Evolutionary conservation across 768 basidiomycete species (phyloP).

Genomic region (Tylopilus vinaceipallidus): DNA sequence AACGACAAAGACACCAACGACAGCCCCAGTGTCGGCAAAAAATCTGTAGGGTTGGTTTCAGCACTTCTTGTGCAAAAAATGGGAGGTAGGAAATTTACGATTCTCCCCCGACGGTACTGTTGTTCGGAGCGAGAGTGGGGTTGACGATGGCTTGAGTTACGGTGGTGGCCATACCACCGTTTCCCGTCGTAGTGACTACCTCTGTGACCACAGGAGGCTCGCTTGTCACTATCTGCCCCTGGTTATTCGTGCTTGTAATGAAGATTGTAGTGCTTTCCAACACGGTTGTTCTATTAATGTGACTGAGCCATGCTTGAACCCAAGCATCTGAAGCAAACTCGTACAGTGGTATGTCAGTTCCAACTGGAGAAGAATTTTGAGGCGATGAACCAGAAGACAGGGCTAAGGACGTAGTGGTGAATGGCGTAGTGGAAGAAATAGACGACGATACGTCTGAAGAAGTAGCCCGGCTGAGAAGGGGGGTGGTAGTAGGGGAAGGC

Average conservation of each 20-base stretch:
- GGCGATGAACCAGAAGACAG: conserved; percentile 5
- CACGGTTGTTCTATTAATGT: conserved; percentile 45
- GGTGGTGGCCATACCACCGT: conserved; percentile 52
- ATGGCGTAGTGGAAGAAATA: conserved; percentile 13
- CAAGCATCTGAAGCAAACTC: conserved; percentile 17
- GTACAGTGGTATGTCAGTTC: conserved; percentile 21
- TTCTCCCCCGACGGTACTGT: conserved; percentile 37
- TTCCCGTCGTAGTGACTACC: conserved; percentile 51
- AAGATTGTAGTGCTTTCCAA: conserved; percentile 49
- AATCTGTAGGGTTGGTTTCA: conserved; percentile 50
- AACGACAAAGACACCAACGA: conserved; percentile 87
- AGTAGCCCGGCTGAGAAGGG: conserved; percentile 2
- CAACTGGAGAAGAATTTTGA: conserved; percentile 4
- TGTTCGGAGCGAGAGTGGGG: conserved; percentile 62
- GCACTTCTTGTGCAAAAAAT: not conserved
- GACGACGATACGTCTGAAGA: conserved; percentile 19
- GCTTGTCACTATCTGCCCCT: conserved; percentile 46
- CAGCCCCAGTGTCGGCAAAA: conserved; percentile 85
- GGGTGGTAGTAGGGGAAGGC: conserved; percentile 6
- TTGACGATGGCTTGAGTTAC: conserved; percentile 67
- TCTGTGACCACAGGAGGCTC: conserved; percentile 60
- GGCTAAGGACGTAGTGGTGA: conserved; percentile 8
- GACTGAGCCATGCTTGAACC: conserved; percentile 10
- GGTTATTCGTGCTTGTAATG: conserved; percentile 58
- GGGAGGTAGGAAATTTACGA: conserved; percentile 40